Evolutionary conservation across 257 asterid species (phyloP), one percentile per base, ranked within the genome.

Genomic region (Plantago major): DNA sequence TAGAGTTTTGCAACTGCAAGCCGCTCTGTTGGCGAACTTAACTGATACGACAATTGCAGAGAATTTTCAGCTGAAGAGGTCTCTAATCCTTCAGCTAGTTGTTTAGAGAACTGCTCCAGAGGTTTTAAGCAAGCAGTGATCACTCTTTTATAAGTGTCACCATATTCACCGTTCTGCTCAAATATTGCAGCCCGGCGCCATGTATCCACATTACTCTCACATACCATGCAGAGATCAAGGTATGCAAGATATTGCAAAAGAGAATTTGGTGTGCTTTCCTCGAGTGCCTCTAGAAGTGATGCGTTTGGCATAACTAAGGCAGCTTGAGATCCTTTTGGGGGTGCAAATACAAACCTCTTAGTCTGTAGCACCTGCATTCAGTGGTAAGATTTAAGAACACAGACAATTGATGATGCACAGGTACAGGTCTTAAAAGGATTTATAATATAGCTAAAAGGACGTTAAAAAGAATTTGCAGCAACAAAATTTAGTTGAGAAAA

Each of bases 181-280:
- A 84, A 93, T 71, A 93, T 83, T 55, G 99, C 99, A 71, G 97
- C 99, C 60, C 97, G 87, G 55, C 99, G 94, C 99, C 99, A 93
- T 33, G 91, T 73, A 68, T 92, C 97, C 43, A 89, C 97, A 73
- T 89, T 93, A 60, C 78, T 81, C 70, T 93, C 96, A 55, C 94
- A 86, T 15, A 87, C 87, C 95, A 89, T 86, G 61, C 89, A 87
- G 67, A 93, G 94, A 83, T 93, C 99, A 51, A 87, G 96, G 75
- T 80, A 87, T 9, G 97, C 97, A 48, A 89, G 88, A 74, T 89
- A 81, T 60, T 93, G 96, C 84, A 89, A 67, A 65, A 93, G 90
- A 45, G 97, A 93, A 46, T 81, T 84, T 37, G 90, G 96, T 7
- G 80, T 74, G 80, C 95, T 89, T 70, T 79, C 94, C 73, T 93